Conservation (phyloP, 2,329 filamentous ascomycete genomes). For the Cladosporium phlei region DNA sequence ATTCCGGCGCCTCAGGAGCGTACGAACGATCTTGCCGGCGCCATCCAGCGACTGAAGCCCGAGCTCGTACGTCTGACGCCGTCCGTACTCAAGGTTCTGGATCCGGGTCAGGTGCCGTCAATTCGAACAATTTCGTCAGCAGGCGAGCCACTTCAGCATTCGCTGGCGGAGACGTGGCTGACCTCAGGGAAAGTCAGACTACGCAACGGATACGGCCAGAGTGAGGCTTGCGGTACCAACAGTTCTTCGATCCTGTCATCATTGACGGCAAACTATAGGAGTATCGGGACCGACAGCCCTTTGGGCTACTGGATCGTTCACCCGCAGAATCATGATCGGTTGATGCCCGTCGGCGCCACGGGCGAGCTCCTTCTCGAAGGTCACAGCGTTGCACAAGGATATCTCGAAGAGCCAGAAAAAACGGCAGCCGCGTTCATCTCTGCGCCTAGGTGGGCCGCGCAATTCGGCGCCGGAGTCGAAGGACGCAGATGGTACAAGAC, state of each 20-base stretch:
- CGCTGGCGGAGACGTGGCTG: not conserved
- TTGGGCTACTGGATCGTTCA: not conserved
- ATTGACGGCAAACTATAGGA: not conserved
- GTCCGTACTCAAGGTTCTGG: not conserved
- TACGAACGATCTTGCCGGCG: conserved; percentile 8
- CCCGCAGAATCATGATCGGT: not conserved
- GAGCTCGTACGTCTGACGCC: conserved; percentile 10
- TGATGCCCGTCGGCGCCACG: conserved; percentile 4
- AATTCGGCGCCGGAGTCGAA: not conserved
- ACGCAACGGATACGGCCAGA: conserved; percentile 8
- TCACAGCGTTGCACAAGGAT: conserved; percentile 39
- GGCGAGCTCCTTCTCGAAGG: conserved; percentile 45
- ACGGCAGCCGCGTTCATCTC: conserved; percentile 28
- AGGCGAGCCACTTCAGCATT: not conserved
- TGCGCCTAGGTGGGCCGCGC: not conserved
- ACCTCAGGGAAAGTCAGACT: not conserved
- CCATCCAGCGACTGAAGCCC: conserved; percentile 12
- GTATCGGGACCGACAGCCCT: not conserved
- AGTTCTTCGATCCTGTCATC: not conserved
- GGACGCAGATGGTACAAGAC: conserved; percentile 15
- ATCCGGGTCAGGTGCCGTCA: not conserved
- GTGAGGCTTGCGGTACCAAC: conserved; percentile 4
- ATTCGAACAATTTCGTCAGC: not conserved
- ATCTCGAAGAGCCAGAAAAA: conserved; percentile 30
- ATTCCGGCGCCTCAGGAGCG: conserved; percentile 18